Conservation (phyloP, 345 rosid genomes). For the Moricandia moricandioides region DNA sequence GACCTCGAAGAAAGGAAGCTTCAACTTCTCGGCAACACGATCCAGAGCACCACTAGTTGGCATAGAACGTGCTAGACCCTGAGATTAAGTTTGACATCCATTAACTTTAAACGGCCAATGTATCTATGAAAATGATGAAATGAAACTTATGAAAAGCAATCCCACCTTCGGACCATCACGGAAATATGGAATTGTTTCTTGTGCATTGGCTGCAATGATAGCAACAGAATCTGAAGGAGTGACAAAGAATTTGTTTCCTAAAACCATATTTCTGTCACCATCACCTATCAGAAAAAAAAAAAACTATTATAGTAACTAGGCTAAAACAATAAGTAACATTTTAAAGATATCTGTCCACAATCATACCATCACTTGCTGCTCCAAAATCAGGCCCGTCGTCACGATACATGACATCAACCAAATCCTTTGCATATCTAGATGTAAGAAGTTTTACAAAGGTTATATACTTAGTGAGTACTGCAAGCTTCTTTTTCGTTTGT, state of each 20-base stretch:
- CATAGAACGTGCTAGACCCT: conserved; percentile 97
- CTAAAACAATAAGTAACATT: background rate
- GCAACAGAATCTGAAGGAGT: conserved; percentile 98
- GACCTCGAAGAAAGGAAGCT: conserved; percentile 91
- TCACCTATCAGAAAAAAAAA: conserved; percentile 61
- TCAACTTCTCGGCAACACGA: conserved; percentile 81
- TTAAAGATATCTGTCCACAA: conserved; percentile 9
- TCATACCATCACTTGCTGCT: conserved; percentile 93
- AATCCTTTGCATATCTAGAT: conserved; percentile 83
- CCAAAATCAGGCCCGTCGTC: conserved; percentile 88
- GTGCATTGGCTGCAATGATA: conserved; percentile 85
- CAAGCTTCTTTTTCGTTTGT: conserved; percentile 3
- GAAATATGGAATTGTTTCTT: conserved; percentile 85
- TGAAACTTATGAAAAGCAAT: background rate
- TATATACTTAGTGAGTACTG: conserved; percentile 9
- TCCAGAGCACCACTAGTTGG: conserved; percentile 98
- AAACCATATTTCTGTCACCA: conserved; percentile 95
- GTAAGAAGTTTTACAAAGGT: conserved; percentile 26
- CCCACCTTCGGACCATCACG: conserved; percentile 69
- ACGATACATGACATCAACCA: conserved; percentile 76
- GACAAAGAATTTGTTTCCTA: conserved; percentile 77
- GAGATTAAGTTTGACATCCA: conserved; percentile 27
- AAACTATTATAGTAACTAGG: background rate
- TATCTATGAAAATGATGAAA: background rate
- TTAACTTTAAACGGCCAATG: background rate